phyloP scores from a whole-genome alignment of 108 stramenopile species.

The Stephanodiscus minutulus region DNA sequence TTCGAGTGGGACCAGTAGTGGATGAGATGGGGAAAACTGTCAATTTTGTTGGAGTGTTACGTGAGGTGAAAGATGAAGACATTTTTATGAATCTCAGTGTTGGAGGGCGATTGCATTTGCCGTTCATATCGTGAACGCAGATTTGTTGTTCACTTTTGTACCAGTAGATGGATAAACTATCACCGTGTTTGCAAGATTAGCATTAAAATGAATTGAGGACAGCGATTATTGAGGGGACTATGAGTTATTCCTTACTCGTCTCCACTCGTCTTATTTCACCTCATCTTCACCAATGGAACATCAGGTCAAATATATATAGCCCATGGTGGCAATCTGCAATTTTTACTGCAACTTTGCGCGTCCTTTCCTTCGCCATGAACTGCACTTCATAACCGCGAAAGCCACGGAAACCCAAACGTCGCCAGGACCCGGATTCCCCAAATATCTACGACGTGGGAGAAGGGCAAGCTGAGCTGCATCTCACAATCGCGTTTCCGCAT shows the following conservation, averaged over 20 bases:
- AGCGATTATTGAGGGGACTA: no score
- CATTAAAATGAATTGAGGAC: neutral
- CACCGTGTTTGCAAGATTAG: neutral
- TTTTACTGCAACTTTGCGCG: neutral
- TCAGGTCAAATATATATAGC: neutral
- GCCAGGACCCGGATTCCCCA: neutral
- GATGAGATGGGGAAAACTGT: conserved; percentile 58
- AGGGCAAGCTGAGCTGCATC: conserved; percentile 35
- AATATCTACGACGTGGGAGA: conserved; percentile 23
- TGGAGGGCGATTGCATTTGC: conserved; percentile 3
- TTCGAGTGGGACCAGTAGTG: conserved; percentile 66
- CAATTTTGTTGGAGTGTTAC: conserved; percentile 76
- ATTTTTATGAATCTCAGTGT: neutral
- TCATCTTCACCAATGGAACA: neutral
- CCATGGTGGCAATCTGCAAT: neutral
- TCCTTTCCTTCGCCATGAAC: neutral
- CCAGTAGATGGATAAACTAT: neutral
- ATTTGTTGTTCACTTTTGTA: neutral
- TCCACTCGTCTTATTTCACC: neutral
- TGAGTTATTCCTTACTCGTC: neutral
- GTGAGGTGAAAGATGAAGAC: conserved; percentile 51
- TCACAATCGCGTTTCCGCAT: conserved; percentile 34
- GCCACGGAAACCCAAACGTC: neutral
- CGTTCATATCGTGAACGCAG: conserved; percentile 16
- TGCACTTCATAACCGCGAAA: neutral